Conservation (phyloP, 163 green algal genomes). For the Dunaliella salina region DNA sequence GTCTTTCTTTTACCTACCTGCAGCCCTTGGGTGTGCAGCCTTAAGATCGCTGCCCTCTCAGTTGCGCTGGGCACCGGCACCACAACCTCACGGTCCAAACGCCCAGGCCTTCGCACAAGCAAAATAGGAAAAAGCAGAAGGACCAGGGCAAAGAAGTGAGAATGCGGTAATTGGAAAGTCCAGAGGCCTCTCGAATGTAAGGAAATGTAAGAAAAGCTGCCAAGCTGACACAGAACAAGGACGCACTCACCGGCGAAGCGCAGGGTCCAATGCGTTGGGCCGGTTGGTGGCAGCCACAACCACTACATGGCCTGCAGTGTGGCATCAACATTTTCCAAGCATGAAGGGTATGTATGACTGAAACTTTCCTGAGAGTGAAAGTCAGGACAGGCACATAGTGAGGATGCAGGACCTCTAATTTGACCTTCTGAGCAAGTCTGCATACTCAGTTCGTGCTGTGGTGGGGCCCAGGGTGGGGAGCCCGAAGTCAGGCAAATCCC, state of each 20-base stretch:
- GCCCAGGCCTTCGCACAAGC: constrained; percentile 26
- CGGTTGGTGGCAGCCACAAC: constrained; percentile 85
- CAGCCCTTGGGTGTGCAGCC: constrained; percentile 4
- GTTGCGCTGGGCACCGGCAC: constrained; percentile 53
- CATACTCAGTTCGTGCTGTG: too few species aligned
- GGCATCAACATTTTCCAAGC: too few species aligned
- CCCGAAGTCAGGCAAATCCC: too few species aligned
- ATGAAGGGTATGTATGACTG: too few species aligned
- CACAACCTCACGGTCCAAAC: constrained; percentile 79
- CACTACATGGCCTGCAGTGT: constrained; percentile 48
- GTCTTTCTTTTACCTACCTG: not conserved
- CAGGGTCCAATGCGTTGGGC: constrained; percentile 83
- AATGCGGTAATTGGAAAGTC: not conserved
- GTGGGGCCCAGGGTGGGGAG: too few species aligned
- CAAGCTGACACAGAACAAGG: too few species aligned
- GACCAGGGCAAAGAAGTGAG: not conserved
- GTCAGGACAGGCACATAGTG: too few species aligned
- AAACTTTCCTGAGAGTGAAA: too few species aligned
- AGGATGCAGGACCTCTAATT: too few species aligned
- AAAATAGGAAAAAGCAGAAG: not conserved
- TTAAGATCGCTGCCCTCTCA: constrained; percentile 50
- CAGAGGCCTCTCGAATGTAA: too few species aligned
- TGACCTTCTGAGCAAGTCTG: too few species aligned
- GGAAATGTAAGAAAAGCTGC: too few species aligned
- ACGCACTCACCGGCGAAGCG: constrained; percentile 45